Base-by-base conservation (phyloP, 176 grass and related monocot species). In the Oryza nivara region DNA sequence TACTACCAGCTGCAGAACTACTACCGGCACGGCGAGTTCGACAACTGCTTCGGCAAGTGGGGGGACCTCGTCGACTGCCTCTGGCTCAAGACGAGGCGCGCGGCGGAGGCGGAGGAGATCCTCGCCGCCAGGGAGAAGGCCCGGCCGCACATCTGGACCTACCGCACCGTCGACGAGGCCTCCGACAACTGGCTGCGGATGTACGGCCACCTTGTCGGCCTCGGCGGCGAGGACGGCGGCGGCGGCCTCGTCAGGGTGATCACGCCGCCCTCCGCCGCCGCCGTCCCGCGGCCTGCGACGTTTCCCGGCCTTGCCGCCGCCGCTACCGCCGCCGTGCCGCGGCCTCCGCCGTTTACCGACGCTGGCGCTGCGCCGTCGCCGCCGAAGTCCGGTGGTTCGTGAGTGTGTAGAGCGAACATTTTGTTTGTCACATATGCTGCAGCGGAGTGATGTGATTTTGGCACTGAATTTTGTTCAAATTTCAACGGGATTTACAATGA, bases 1-100 rank as follows among this genome's bases (percentile, higher is more conserved):
- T 94, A 86, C 83, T 80, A 96, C 85, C 93, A 96, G 86, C 92
- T 99, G 96, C 89, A 99, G 85, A 54, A 28, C 66, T 99, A 99
- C 68, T 94, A 96, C 83, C 87, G 93, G 75, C 12, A 80, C 60
- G 96, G 92, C n/a, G 88, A 91, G 4, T 96, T 92, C 43, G 93
- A 96, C 83, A 89, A 60, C 84, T 99, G 93, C 80, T 96, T 95
- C 48, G 43, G 88, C 47, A 96, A 96, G 61, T 98, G 91, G 96
- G 84, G 80, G 11, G 87, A 79, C 22, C 96, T 98, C 9, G 60
- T 90, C 41, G 93, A 94, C 84, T 98, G 96, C 81, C 85, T 98
- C 65, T 38, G 22, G 56, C 88, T 94, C 46, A 94, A 88, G 89
- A 96, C 93, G 7, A 98, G 92, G 88, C 78, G 46, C 25, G 11